phyloP scores from a whole-genome alignment of 2,329 filamentous ascomycete species.

The Epichloe bromicola region DNA sequence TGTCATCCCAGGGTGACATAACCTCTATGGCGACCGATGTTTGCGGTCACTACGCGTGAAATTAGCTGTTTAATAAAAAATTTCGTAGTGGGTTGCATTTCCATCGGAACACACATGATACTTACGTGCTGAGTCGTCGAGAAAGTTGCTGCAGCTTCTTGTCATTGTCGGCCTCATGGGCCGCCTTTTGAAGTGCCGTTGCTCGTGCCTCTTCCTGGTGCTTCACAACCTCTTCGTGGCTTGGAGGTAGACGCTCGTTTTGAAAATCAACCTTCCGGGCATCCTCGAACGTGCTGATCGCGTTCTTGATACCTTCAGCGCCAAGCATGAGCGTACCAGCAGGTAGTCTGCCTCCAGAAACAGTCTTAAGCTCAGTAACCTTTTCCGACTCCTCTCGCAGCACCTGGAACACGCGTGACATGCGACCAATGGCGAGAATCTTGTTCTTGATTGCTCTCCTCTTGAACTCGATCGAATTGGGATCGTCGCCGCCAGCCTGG shows the following conservation, averaged over 20 bases:
- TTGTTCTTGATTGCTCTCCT: conserved; percentile 98
- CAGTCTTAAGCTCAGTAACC: conserved; percentile 95
- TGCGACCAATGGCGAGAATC: conserved; percentile 89
- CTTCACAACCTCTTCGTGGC: conserved; percentile 77
- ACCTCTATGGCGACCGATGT: conserved; percentile 7
- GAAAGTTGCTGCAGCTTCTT: conserved; percentile 75
- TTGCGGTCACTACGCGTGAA: conserved; percentile 20
- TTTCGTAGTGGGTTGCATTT: neutral
- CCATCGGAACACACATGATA: neutral
- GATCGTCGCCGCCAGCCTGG: conserved; percentile 39
- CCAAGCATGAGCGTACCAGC: conserved; percentile 96
- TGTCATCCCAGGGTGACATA: neutral
- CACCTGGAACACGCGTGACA: conserved; percentile 97
- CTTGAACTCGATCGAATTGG: conserved; percentile 86
- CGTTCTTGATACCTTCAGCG: conserved; percentile 96
- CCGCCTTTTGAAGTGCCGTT: conserved; percentile 74
- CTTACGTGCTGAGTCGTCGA: conserved; percentile 84
- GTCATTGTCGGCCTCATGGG: conserved; percentile 84
- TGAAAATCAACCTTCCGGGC: conserved; percentile 93
- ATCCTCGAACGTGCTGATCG: conserved; percentile 93
- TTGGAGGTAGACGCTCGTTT: conserved; percentile 88
- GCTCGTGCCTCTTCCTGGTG: conserved; percentile 71
- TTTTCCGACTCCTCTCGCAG: conserved; percentile 92
- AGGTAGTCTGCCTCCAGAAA: conserved; percentile 79
- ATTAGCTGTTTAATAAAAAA: neutral